Percentiles rank a stretch among this genome's conserved stretches.
Conservation (phyloP, 2,329 filamentous ascomycete genomes). For the Calonectria crousiana region DNA sequence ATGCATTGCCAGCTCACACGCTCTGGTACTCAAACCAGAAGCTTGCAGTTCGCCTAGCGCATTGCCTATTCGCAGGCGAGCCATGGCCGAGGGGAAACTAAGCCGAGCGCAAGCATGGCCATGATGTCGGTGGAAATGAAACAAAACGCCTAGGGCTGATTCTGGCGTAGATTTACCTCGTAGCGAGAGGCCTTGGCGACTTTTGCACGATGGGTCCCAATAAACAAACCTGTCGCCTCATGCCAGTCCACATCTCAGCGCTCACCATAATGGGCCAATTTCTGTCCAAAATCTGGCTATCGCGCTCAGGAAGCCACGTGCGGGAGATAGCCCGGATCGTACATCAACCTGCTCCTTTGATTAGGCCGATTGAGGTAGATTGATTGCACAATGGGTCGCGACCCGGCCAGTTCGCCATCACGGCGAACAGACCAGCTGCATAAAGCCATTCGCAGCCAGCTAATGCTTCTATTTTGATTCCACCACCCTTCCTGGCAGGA, state of each 20-base stretch:
- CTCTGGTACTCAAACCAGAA: conserved; percentile 1
- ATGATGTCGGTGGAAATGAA: conserved; percentile 47
- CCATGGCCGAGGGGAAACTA: not conserved
- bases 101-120: conserved; percentile 9
- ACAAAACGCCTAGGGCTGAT: conserved; percentile 25
- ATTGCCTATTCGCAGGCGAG: not conserved
- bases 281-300: conserved; percentile 11
- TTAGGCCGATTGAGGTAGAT: not conserved
- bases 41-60: conserved; percentile 8
- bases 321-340: not conserved
- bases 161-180: conserved; percentile 35
- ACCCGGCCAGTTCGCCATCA: not conserved
- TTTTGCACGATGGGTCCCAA: conserved; percentile 4
- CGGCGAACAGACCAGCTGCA: not conserved
- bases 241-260: not conserved
- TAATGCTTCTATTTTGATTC: conserved; percentile 8
- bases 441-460: not conserved
- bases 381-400: not conserved
- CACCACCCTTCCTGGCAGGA: not conserved
- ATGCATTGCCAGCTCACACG: conserved; percentile 27
- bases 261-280: not conserved
- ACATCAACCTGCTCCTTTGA: not conserved
- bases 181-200: conserved; percentile 25
- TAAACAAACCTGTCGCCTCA: conserved; percentile 12
- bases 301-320: conserved; percentile 11